A percentile compares a stretch with the other conserved stretches of the same genome.
These are phyloP conservation scores for Staphylotrichum longicolle DNA, from an alignment of 495 filamentous ascomycete genomes.

Conservation along the genomic window DNA sequence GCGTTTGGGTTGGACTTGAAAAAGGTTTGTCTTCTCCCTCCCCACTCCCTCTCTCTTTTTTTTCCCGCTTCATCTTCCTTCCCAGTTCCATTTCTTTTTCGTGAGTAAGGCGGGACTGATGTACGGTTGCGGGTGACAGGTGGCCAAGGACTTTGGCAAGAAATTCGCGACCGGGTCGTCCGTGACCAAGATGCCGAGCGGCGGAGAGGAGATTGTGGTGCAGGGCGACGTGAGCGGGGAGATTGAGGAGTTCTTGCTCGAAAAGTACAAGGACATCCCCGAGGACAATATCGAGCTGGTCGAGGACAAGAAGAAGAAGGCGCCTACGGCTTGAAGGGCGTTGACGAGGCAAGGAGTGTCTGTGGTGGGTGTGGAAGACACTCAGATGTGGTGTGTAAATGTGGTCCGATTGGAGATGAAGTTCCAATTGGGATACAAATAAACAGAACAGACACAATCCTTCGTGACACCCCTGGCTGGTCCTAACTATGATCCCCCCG, in stretches of 20 bases:
- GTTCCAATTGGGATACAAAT: conserved; percentile 2
- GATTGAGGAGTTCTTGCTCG: conserved; percentile 83
- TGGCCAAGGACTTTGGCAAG: conserved; percentile 81
- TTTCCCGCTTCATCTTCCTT: conserved; percentile 11
- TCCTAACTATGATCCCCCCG: background rate
- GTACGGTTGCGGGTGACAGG: conserved; percentile 15
- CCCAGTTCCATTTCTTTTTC: background rate
- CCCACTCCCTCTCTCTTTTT: background rate
- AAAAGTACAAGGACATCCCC: conserved; percentile 80
- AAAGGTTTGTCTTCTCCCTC: conserved; percentile 53
- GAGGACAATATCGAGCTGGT: conserved; percentile 92
- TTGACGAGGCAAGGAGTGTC: background rate
- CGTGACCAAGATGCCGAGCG: conserved; percentile 82
- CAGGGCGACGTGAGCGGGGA: conserved; percentile 97
- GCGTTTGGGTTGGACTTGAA: conserved; percentile 90
- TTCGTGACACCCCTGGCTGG: background rate
- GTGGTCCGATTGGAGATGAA: background rate
- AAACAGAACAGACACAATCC: background rate
- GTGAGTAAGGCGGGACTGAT: too few species aligned
- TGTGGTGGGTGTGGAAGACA: background rate
- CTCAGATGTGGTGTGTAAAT: too few species aligned
- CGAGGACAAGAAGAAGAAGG: conserved; percentile 85
- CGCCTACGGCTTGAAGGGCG: conserved; percentile 21
- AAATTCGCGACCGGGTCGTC: conserved; percentile 92
- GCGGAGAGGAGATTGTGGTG: conserved; percentile 94